These are phyloP conservation scores for Aspergillus sp. DNA, from an alignment of 2,329 filamentous ascomycete species.

Conservation along the genomic window DNA sequence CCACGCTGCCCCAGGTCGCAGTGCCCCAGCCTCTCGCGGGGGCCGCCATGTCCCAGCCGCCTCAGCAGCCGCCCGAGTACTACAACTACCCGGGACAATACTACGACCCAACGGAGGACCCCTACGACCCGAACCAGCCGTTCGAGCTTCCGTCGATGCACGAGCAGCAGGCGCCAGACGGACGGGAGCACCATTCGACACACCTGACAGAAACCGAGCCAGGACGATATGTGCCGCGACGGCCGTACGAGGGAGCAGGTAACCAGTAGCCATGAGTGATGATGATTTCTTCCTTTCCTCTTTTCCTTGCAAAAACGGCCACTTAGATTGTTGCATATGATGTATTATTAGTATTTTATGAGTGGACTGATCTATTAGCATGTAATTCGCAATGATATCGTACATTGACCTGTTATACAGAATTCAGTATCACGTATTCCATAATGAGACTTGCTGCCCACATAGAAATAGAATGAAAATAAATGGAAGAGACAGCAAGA, in stretches of 20 bases:
- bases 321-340: not conserved
- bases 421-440: too few relatives aligned
- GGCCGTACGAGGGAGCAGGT: not conserved
- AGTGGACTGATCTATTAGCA: not conserved
- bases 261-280: not conserved
- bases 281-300: not conserved
- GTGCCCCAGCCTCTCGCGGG: not conserved
- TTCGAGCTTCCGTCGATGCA: constrained; percentile 18
- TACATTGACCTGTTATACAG: not conserved
- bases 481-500: not conserved
- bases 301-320: too few relatives aligned
- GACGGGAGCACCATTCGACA: not conserved
- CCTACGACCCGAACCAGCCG: constrained; percentile 17
- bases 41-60: not conserved
- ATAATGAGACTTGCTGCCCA: too few relatives aligned
- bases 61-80: constrained; percentile 9
- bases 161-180: too few relatives aligned
- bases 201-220: constrained; percentile 3
- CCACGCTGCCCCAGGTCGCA: not conserved
- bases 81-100: constrained; percentile 17
- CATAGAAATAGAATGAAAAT: too few relatives aligned
- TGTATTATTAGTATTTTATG: not conserved
- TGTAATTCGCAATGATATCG: not conserved
- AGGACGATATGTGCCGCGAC: constrained; percentile 1
- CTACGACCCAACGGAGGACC: constrained; percentile 13